These are phyloP conservation scores for Vitis hybrid DNA, from an alignment of 177 flowering plant species.

Conservation along the genomic window DNA sequence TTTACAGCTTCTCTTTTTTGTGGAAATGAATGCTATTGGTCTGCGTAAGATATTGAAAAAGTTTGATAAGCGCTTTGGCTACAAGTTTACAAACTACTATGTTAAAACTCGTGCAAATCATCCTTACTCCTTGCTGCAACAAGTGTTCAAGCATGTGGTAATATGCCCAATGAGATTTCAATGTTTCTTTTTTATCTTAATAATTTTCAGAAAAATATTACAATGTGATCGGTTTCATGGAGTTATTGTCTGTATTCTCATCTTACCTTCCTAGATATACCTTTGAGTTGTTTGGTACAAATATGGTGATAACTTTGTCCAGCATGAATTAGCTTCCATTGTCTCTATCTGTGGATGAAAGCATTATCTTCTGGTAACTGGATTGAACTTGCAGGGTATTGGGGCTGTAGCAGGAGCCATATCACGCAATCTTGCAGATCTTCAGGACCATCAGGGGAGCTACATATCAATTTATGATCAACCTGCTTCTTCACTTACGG, in stretches of 20 bases:
- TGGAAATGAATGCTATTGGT: slow-evolving; percentile 91
- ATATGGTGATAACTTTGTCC: too few species aligned
- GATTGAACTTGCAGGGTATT: slow-evolving; percentile 39
- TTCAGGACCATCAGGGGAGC: slow-evolving; percentile 48
- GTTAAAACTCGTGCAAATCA: slow-evolving; percentile 92
- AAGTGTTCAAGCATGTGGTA: slow-evolving; percentile 88
- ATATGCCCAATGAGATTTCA: background rate
- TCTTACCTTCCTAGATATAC: background rate
- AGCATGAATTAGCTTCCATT: too few species aligned
- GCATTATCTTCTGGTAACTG: too few species aligned
- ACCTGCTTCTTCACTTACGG: slow-evolving; percentile 44
- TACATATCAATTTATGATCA: slow-evolving; percentile 62
- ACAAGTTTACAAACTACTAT: slow-evolving; percentile 80
- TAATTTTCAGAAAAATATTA: background rate
- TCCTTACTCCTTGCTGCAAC: slow-evolving; percentile 82
- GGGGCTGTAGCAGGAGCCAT: slow-evolving; percentile 70
- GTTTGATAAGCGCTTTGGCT: slow-evolving; percentile 87
- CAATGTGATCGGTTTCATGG: background rate
- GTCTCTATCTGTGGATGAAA: too few species aligned
- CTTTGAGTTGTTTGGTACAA: too few species aligned
- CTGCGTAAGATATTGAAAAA: slow-evolving; percentile 87
- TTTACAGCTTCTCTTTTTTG: slow-evolving; percentile 67
- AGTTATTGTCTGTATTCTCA: background rate
- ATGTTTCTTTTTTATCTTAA: background rate
- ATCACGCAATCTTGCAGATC: slow-evolving; percentile 59